These are phyloP conservation scores for Solanum ossicruentum DNA, from an alignment of 257 asterid species.

Conservation along the genomic window DNA sequence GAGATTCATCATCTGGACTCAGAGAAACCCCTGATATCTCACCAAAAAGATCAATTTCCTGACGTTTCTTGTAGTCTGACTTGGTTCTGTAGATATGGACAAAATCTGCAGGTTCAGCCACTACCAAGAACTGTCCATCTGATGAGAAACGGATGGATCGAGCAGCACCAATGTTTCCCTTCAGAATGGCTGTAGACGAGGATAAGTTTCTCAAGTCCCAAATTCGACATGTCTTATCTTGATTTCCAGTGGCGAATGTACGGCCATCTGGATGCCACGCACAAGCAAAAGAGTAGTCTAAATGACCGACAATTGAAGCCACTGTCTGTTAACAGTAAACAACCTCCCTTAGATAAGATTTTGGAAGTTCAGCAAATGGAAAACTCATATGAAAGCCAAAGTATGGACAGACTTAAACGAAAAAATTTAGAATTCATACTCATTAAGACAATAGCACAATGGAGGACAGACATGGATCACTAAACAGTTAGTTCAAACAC, in stretches of 20 bases:
- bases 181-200: slow-evolving; percentile 25
- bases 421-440: neutral
- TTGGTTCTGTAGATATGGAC: slow-evolving; percentile 45
- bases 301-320: slow-evolving; percentile 48
- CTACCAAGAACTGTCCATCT: slow-evolving; percentile 51
- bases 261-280: slow-evolving; percentile 66
- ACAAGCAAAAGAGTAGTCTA: slow-evolving; percentile 64
- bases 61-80: slow-evolving; percentile 34
- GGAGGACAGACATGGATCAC: neutral
- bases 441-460: neutral
- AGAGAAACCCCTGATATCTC: slow-evolving; percentile 62
- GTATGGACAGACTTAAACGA: neutral
- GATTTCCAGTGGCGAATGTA: slow-evolving; percentile 69
- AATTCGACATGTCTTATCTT: slow-evolving; percentile 63
- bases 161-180: slow-evolving; percentile 58
- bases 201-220: slow-evolving; percentile 60
- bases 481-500: neutral
- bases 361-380: neutral
- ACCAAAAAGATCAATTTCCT: slow-evolving; percentile 65
- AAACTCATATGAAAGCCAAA: neutral
- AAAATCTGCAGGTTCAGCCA: slow-evolving; percentile 71
- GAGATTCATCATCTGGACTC: slow-evolving; percentile 63
- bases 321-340: slow-evolving; percentile 22
- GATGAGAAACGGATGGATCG: slow-evolving; percentile 58
- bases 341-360: neutral